A percentile compares a stretch with the other conserved stretches of the same genome.
Evolutionary conservation across 768 basidiomycete genomes (phyloP).

Genomic region (Pleurotus citrinopileatus): DNA sequence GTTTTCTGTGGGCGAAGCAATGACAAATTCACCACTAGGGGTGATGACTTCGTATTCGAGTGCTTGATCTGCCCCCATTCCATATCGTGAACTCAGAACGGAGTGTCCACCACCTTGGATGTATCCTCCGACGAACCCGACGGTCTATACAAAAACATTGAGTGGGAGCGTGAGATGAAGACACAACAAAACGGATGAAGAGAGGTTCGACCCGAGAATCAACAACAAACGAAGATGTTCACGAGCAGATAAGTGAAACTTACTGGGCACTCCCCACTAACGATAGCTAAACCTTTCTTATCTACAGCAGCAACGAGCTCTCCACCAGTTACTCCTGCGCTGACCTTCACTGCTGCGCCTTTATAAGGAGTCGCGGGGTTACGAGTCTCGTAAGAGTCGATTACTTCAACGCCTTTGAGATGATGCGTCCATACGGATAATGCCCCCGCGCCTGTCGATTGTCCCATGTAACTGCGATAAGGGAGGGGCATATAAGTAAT

Average conservation of each 20-base stretch:
- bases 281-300: background rate
- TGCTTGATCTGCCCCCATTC: conserved; percentile 23
- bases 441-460: conserved; percentile 37
- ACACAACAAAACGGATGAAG: too few species aligned
- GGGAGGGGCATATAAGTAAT: conserved; percentile 9
- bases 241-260: too few species aligned
- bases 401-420: conserved; percentile 30
- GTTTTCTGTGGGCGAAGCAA: conserved; percentile 30
- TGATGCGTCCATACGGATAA: conserved; percentile 41
- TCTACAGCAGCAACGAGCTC: conserved; percentile 14
- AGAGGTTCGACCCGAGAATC: too few species aligned
- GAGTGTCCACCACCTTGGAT: conserved; percentile 33
- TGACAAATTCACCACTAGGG: conserved; percentile 30
- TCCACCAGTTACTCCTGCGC: conserved; percentile 26
- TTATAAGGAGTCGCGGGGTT: background rate
- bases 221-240: too few species aligned
- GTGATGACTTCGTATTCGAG: conserved; percentile 38
- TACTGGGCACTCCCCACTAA: conserved; percentile 4
- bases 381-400: conserved; percentile 18
- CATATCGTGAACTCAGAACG: conserved; percentile 22
- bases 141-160: too few species aligned
- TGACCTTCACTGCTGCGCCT: conserved; percentile 24
- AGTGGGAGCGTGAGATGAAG: too few species aligned
- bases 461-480: conserved; percentile 42
- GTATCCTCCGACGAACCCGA: conserved; percentile 30